These are phyloP conservation scores for Coemansia sp. DNA, from an alignment of 192 early-diverging fungal species.

Conservation along the genomic window DNA sequence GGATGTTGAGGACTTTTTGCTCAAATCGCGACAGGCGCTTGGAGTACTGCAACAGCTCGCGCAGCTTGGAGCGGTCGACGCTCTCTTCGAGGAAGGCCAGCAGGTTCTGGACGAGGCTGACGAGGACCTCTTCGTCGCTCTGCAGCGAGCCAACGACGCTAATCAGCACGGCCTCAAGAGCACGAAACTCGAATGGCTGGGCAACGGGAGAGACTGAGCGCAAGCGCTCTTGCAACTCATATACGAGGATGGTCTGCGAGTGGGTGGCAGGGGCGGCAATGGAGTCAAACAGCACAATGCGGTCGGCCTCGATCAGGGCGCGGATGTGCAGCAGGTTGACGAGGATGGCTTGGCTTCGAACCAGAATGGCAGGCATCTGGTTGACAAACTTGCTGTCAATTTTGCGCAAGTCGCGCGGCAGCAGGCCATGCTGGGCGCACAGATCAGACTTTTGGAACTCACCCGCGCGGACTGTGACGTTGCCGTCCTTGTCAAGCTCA, in stretches of 20 bases:
- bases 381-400: conserved; percentile 76
- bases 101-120: conserved; percentile 66
- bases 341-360: conserved; percentile 79
- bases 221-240: conserved; percentile 78
- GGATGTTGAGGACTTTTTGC: conserved; percentile 73
- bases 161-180: conserved; percentile 80
- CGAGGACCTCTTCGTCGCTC: conserved; percentile 70
- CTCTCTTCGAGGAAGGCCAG: conserved; percentile 74
- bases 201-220: conserved; percentile 28
- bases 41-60: conserved; percentile 75
- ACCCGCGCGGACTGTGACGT: conserved; percentile 70
- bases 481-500: conserved; percentile 69
- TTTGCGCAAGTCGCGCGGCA: conserved; percentile 86
- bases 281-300: conserved; percentile 76
- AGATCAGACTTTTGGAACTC: conserved; percentile 80
- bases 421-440: conserved; percentile 73
- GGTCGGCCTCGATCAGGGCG: conserved; percentile 80
- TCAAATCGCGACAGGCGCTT: conserved; percentile 81
- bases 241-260: conserved; percentile 74
- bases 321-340: conserved; percentile 81
- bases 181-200: conserved; percentile 63
- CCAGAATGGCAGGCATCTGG: conserved; percentile 80
- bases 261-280: conserved; percentile 69
- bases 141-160: conserved; percentile 70
- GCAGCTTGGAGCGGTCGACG: conserved; percentile 73